Percentiles rank a stretch among this genome's conserved stretches.
Conservation (phyloP, 176 grass and related monocot species). For the Eremochloa ophiuroides region DNA sequence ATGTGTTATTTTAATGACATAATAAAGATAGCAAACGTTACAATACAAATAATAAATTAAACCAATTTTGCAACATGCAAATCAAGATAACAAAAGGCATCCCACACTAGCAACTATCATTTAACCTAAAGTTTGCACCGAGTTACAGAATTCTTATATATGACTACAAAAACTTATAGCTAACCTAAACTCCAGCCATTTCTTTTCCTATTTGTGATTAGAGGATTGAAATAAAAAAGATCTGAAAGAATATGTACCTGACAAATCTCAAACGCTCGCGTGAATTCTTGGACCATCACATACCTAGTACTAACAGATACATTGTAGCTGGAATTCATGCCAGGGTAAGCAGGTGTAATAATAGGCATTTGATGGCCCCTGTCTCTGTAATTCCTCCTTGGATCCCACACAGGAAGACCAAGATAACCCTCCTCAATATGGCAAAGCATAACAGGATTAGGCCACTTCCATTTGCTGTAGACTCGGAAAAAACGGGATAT, state of each 20-base stretch:
- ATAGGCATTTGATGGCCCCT: constrained; percentile 92
- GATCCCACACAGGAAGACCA: constrained; percentile 87
- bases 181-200: neutral
- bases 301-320: constrained; percentile 74
- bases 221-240: neutral
- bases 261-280: constrained; percentile 61
- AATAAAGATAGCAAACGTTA: neutral
- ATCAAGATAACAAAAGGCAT: neutral
- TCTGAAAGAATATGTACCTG: constrained; percentile 46
- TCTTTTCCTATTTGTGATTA: neutral
- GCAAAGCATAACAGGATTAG: constrained; percentile 95
- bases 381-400: constrained; percentile 82
- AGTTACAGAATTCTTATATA: neutral
- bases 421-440: constrained; percentile 75
- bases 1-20: neutral
- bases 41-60: neutral
- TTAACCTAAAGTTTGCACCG: neutral
- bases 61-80: constrained; percentile 9
- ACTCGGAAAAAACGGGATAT: constrained; percentile 93
- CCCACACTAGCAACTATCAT: neutral
- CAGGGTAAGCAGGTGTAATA: constrained; percentile 94
- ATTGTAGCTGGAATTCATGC: constrained; percentile 97
- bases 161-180: neutral
- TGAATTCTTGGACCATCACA: constrained; percentile 87
- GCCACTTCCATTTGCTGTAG: constrained; percentile 91